Base-by-base conservation (phyloP, 1,284 basidiomycete species). In the Ceratobasidium sp. region DNA sequence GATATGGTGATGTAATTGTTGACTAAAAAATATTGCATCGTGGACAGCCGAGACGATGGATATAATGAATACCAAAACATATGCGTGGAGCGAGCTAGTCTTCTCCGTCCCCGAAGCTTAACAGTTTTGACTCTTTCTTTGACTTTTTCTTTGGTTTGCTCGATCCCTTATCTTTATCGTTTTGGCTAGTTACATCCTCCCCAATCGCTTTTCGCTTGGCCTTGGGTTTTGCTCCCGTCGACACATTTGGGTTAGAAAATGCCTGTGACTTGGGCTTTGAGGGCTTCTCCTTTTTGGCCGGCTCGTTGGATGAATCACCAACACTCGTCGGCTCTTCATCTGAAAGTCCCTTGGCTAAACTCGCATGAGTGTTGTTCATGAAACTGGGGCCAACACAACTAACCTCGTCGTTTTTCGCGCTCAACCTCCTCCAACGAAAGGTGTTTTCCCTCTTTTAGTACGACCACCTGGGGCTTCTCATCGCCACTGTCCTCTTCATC, bases 401-500 rank as follows among this genome's bases (percentile, higher is more conserved):
- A 75, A 93, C 93, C 90, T 83, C 84, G 86, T 58, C 91, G 84
- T 67, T 85, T 83, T 75, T 92, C 85, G 74, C 91, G 88, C 81
- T 91, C 90, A 1, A 84, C 92, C 75, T 95, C 90, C 58, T 84
- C 79, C 71, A 84, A 87, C 2, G 83, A 87, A 56, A 95, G 80
- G 79, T 95, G 93, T 75, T 92, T 93, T 31, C 93, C 93, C 74
- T 90, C 86, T 75, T 85, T 91, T 73, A 95, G 77, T 8, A 95
- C 93, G 1, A 95, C 91, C 2, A 95, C 86, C 76, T 92, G 90
- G 7, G 93, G 93, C 73, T 85, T 87, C 78, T 95, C 93, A 73
- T 94, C 93, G 0, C 78, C 86, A 20, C 83, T 84, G 58, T 93
- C 90, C 69, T 93, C 93, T 13, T 78, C 78, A 71, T 87, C 87